Percentiles rank a stretch among this genome's conserved stretches.
Evolutionary conservation across 2,329 filamentous ascomycete species (phyloP).

Genomic region (Ascochyta lentis): DNA sequence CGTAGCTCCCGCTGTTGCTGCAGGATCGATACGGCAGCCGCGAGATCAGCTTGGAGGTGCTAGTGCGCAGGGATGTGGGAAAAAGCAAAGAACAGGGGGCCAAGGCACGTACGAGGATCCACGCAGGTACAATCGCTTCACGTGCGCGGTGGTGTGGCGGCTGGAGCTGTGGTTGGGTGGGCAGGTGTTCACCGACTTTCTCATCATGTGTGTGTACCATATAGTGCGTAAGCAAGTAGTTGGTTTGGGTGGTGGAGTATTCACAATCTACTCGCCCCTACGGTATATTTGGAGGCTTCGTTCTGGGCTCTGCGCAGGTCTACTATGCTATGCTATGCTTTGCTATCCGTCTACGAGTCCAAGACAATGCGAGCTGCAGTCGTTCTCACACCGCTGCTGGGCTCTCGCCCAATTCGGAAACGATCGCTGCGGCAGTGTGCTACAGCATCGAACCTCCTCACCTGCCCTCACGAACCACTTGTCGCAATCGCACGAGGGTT

Average conservation of each 20-base stretch:
- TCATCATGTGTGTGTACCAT: background rate
- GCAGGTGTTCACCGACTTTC: background rate
- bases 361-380: background rate
- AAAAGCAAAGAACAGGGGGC: slow-evolving; percentile 7
- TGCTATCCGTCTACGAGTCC: background rate
- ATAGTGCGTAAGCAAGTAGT: background rate
- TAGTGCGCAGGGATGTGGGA: background rate
- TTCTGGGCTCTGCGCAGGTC: background rate
- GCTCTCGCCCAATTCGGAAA: background rate
- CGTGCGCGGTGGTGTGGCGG: background rate
- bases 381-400: slow-evolving; percentile 12
- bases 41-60: background rate
- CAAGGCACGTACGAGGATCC: background rate
- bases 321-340: background rate
- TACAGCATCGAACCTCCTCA: slow-evolving; percentile 12
- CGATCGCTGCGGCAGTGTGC: slow-evolving; percentile 10
- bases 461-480: slow-evolving; percentile 5
- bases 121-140: slow-evolving; percentile 16
- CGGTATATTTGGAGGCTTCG: background rate
- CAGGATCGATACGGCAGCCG: slow-evolving; percentile 6
- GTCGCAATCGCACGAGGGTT: slow-evolving; percentile 9
- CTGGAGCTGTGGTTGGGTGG: background rate
- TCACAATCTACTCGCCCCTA: background rate
- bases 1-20: background rate
- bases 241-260: background rate